These are phyloP conservation scores for Metrosideros polymorpha DNA, from an alignment of 441 rosid genomes.

Conservation along the genomic window DNA sequence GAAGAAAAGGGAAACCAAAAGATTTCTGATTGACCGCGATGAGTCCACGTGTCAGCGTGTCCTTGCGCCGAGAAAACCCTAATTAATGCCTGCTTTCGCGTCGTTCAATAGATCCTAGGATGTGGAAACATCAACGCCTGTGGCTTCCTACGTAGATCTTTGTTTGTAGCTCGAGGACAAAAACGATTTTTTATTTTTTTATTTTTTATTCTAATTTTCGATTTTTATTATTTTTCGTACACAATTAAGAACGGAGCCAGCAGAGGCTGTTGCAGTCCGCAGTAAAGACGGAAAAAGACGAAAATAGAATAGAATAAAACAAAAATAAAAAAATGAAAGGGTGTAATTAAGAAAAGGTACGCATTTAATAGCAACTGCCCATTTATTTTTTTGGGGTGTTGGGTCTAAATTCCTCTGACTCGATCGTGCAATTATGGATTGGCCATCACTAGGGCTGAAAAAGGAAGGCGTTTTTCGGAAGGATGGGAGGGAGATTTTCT, in stretches of 20 bases:
- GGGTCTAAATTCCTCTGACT: background rate
- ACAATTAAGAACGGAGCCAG: background rate
- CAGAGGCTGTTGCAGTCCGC: background rate
- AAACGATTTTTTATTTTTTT: background rate
- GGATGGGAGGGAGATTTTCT: background rate
- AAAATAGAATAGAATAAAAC: background rate
- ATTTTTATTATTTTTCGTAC: background rate
- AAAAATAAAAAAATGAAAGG: background rate
- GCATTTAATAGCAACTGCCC: background rate
- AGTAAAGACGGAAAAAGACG: rapidly evolving
- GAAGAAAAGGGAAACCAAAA: background rate
- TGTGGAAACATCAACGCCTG: background rate
- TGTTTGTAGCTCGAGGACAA: background rate
- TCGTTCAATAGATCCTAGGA: background rate
- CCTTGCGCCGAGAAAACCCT: background rate
- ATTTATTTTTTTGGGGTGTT: background rate
- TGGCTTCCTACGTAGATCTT: background rate
- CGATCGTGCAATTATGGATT: background rate
- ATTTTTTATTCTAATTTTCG: too few species aligned
- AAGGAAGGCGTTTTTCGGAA: background rate
- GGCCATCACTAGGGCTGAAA: background rate
- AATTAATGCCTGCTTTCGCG: background rate
- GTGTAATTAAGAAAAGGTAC: background rate
- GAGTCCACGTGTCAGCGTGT: background rate
- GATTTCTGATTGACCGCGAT: background rate